Conservation (phyloP, 2,329 filamentous ascomycete genomes). For the Chaetothyriales sp. region DNA sequence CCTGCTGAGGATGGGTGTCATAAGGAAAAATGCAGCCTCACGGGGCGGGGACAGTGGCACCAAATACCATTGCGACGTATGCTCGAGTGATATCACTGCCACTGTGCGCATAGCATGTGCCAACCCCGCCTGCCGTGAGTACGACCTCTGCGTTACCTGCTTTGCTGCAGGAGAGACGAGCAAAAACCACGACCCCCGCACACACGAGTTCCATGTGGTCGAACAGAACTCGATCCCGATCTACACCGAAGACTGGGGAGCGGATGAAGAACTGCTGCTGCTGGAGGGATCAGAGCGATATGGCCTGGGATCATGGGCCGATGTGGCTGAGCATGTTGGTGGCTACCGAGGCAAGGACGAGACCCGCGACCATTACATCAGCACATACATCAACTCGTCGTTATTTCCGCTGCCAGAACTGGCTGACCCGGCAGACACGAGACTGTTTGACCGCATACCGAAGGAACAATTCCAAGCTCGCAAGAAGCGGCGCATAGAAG, state of each 20-base stretch:
- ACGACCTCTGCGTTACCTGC: constrained; percentile 91
- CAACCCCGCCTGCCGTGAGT: constrained; percentile 68
- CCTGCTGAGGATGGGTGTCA: constrained; percentile 60
- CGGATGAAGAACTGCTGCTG: constrained; percentile 86
- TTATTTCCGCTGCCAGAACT: constrained; percentile 75
- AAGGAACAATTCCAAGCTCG: constrained; percentile 83
- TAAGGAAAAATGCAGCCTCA: constrained; percentile 84
- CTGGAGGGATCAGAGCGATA: constrained; percentile 93
- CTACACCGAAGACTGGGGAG: constrained; percentile 87
- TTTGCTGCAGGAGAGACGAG: constrained; percentile 70
- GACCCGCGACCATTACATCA: constrained; percentile 83
- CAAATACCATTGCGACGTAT: constrained; percentile 96
- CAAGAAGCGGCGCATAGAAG: constrained; percentile 87
- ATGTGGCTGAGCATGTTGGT: constrained; percentile 95
- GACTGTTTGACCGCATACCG: constrained; percentile 63
- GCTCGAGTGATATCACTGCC: constrained; percentile 89
- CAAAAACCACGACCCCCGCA: constrained; percentile 70
- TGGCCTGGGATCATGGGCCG: constrained; percentile 89
- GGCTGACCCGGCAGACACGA: constrained; percentile 67
- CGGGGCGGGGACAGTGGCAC: constrained; percentile 74
- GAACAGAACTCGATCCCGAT: constrained; percentile 98
- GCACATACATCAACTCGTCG: constrained; percentile 69
- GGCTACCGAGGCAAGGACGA: constrained; percentile 90
- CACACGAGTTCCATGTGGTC: constrained; percentile 82
- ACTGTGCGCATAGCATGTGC: constrained; percentile 94